Evolutionary conservation across 179 eudicot species (phyloP).

Genomic region (Pouteria campechiana): DNA sequence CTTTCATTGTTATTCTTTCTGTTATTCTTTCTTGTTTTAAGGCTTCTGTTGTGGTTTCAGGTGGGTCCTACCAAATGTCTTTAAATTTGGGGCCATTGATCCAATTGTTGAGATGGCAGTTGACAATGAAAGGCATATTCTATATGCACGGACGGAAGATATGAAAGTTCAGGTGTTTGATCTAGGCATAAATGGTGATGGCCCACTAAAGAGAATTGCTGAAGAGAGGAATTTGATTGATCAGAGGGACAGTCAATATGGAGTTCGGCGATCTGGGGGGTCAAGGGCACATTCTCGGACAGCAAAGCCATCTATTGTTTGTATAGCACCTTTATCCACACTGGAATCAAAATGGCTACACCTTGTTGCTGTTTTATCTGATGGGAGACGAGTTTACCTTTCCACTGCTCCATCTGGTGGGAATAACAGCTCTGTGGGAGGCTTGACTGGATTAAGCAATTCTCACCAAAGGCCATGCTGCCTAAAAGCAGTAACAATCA

Average conservation of each 20-base stretch:
- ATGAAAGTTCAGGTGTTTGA: constrained; percentile 89
- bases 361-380: constrained; percentile 91
- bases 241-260: constrained; percentile 57
- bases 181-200: constrained; percentile 67
- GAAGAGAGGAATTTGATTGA: constrained; percentile 84
- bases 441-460: constrained; percentile 39
- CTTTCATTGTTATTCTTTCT: constrained; percentile 1
- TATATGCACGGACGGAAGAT: constrained; percentile 93
- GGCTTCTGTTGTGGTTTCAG: too few species aligned
- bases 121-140: constrained; percentile 84
- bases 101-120: constrained; percentile 92
- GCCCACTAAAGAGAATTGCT: constrained; percentile 77
- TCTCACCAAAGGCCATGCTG: constrained; percentile 66
- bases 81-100: constrained; percentile 94
- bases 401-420: constrained; percentile 71
- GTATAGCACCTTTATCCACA: constrained; percentile 78
- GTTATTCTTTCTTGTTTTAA: not conserved
- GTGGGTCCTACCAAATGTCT: constrained; percentile 97
- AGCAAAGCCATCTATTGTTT: constrained; percentile 69
- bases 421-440: constrained; percentile 41
- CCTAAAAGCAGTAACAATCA: constrained; percentile 68
- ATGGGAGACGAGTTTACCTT: constrained; percentile 93
- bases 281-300: constrained; percentile 48
- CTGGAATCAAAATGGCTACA: constrained; percentile 90
- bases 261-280: constrained; percentile 68